A percentile compares a stretch with the other conserved stretches of the same genome.
Evolutionary conservation across 495 filamentous ascomycete genomes (phyloP).

Genomic region (Lophiostoma macrostomum): DNA sequence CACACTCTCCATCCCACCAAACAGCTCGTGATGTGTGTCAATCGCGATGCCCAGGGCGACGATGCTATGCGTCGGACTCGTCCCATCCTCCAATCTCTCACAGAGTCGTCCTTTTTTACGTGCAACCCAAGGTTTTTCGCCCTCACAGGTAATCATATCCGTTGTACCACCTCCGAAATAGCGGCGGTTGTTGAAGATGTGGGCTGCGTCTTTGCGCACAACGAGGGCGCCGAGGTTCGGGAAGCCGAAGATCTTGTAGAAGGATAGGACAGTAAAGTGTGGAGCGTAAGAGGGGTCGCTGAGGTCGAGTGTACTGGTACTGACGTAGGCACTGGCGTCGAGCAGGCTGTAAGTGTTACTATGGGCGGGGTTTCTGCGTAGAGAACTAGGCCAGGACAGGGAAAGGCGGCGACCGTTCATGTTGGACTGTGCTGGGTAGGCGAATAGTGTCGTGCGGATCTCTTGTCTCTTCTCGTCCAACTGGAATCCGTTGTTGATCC

Average conservation of each 20-base stretch:
- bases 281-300: slow-evolving; percentile 58
- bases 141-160: slow-evolving; percentile 59
- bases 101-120: slow-evolving; percentile 59
- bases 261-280: slow-evolving; percentile 68
- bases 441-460: slow-evolving; percentile 52
- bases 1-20: slow-evolving; percentile 58
- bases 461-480: not conserved
- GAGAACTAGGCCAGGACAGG: slow-evolving; percentile 50
- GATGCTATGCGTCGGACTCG: slow-evolving; percentile 74
- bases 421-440: slow-evolving; percentile 77
- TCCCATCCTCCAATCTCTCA: slow-evolving; percentile 73
- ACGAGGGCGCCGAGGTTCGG: slow-evolving; percentile 72
- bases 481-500: slow-evolving; percentile 49
- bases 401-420: slow-evolving; percentile 71
- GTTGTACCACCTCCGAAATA: slow-evolving; percentile 70
- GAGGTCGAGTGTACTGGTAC: slow-evolving; percentile 63
- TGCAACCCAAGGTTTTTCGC: slow-evolving; percentile 62
- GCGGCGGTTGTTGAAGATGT: slow-evolving; percentile 58
- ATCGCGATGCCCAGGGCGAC: slow-evolving; percentile 68
- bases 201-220: slow-evolving; percentile 59
- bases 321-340: slow-evolving; percentile 70
- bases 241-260: slow-evolving; percentile 84
- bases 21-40: slow-evolving; percentile 60
- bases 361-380: not conserved
- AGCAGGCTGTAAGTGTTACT: slow-evolving; percentile 57